Conservation (phyloP, 2,329 filamentous ascomycete species). For the Pseudonectria foliicola region DNA sequence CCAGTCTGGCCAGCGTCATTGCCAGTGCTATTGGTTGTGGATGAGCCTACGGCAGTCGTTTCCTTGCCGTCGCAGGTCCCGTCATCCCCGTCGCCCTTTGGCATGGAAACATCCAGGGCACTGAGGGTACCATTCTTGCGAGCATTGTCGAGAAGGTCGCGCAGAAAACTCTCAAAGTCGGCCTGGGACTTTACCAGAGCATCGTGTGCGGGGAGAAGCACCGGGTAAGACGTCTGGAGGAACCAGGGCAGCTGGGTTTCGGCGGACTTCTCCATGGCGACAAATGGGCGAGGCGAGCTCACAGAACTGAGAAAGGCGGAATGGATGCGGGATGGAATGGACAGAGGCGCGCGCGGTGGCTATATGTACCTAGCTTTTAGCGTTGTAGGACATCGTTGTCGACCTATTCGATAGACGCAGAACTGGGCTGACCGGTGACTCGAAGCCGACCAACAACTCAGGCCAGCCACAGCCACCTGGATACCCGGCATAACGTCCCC, state of each 20-base stretch:
- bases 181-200: slow-evolving; percentile 24
- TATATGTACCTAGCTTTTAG: too few species aligned
- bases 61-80: too few species aligned
- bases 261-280: slow-evolving; percentile 14
- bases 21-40: neutral
- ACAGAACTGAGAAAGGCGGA: neutral
- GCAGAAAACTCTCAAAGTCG: slow-evolving; percentile 29
- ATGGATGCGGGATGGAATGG: neutral
- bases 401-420: too few species aligned
- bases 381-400: slow-evolving; percentile 2
- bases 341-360: too few species aligned
- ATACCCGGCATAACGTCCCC: too few species aligned
- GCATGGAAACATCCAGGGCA: slow-evolving; percentile 5
- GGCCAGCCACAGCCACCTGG: too few species aligned
- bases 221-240: slow-evolving; percentile 31
- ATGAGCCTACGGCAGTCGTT: too few species aligned
- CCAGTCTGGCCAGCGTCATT: slow-evolving; percentile 1
- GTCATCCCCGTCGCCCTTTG: slow-evolving; percentile 5
- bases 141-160: slow-evolving; percentile 15
- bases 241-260: slow-evolving; percentile 29
- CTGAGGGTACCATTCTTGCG: neutral
- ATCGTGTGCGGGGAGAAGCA: slow-evolving; percentile 30
- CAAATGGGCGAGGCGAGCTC: neutral
- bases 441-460: too few species aligned
- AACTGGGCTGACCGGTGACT: too few species aligned